These are phyloP conservation scores for Sclerotinia subarctica DNA, from an alignment of 2,329 filamentous ascomycete genomes.

Conservation along the genomic window DNA sequence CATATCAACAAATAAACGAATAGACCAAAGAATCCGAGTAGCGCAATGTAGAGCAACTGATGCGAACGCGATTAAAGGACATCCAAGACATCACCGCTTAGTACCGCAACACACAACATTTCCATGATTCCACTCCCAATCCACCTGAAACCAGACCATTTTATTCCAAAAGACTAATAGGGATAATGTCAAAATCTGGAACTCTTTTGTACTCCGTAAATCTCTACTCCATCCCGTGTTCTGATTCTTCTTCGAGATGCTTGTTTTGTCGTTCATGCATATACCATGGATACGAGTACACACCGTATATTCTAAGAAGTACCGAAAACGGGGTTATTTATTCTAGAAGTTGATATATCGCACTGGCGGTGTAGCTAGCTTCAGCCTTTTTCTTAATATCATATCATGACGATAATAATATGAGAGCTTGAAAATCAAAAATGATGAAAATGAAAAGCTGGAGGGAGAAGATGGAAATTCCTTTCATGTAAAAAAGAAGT, in stretches of 20 bases:
- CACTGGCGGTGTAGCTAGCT: constrained; percentile 6
- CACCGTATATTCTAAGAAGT: not conserved
- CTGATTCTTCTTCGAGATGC: not conserved
- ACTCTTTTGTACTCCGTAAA: not conserved
- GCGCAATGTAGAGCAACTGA: not conserved
- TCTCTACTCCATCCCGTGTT: not conserved
- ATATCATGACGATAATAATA: not conserved
- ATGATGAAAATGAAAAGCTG: not conserved
- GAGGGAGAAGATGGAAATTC: not conserved
- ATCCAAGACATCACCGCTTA: not conserved
- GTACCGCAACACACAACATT: not conserved
- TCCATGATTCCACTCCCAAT: not conserved
- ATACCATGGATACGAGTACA: constrained; percentile 4
- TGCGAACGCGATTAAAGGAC: not conserved
- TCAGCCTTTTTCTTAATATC: not conserved
- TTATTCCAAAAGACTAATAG: not conserved
- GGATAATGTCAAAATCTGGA: not conserved
- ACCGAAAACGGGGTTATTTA: not conserved
- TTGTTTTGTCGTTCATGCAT: constrained; percentile 12
- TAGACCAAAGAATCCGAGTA: not conserved
- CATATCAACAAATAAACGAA: not conserved
- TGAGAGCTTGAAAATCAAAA: not conserved
- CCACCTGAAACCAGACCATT: not conserved
- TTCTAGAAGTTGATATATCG: constrained; percentile 8
- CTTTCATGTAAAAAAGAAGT: not conserved